These are phyloP conservation scores for Bimuria novae-zelandiae DNA, from an alignment of 2,329 filamentous ascomycete genomes.

Conservation along the genomic window DNA sequence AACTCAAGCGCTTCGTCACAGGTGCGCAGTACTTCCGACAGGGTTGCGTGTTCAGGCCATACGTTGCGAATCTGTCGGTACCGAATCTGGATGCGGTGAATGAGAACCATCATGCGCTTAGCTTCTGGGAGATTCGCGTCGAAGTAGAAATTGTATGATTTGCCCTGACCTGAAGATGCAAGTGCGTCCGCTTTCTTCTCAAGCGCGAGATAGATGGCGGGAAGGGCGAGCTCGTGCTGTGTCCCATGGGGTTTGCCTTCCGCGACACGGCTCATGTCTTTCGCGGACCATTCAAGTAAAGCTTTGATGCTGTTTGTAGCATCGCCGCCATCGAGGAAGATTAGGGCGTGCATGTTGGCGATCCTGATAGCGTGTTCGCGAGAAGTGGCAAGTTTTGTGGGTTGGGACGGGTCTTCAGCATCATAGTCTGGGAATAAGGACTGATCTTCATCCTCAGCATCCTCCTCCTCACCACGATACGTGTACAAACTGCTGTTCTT, in stretches of 20 bases:
- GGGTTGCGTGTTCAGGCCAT: conserved; percentile 76
- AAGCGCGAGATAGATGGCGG: conserved; percentile 68
- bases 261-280: conserved; percentile 32
- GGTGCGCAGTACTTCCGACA: conserved; percentile 75
- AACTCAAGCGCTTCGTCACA: conserved; percentile 78
- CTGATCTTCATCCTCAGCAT: conserved; percentile 76
- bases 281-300: conserved; percentile 38
- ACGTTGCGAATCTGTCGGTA: conserved; percentile 70
- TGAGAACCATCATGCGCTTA: conserved; percentile 71
- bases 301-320: conserved; percentile 30
- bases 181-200: conserved; percentile 60
- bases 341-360: conserved; percentile 39
- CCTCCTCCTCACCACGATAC: conserved; percentile 79
- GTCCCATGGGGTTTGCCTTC: conserved; percentile 31
- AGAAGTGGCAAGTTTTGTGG: conserved; percentile 23
- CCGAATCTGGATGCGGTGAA: conserved; percentile 69
- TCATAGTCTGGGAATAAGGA: conserved; percentile 82
- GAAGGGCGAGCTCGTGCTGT: conserved; percentile 59
- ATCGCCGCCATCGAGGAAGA: conserved; percentile 30
- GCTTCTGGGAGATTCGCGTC: conserved; percentile 78
- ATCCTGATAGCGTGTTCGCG: conserved; percentile 41
- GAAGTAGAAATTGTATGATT: conserved; percentile 83
- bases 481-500: conserved; percentile 78
- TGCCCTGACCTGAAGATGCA: conserved; percentile 36
- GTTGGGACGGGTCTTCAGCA: conserved; percentile 49